Evolutionary conservation across 2,329 filamentous ascomycete genomes (phyloP), one percentile per base, ranked within the genome.

Genomic region (Chrysosporium queenslandicum): DNA sequence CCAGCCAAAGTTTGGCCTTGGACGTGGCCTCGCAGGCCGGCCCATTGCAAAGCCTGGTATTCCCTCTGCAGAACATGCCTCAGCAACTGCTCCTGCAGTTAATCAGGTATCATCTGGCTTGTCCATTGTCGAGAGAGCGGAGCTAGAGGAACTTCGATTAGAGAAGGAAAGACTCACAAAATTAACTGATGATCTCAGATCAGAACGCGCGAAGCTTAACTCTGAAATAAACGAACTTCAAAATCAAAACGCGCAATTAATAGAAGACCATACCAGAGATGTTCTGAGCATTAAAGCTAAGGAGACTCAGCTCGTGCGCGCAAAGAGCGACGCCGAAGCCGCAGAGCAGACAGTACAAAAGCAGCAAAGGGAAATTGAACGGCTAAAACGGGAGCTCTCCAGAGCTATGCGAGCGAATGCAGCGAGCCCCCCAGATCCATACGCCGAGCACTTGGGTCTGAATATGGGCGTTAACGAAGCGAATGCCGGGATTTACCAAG

Each of bases 241-340:
- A 71, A 94, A 95, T 62, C 88, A 96, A 66, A 98, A 98, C 63
- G 92, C 92, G 21, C 86, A 92, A 57, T 76, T 98, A 30, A 98
- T 98, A 56, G 92, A 98, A 69, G 91, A 97, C 62, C 91, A 97
- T 67, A 98, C 92, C 0, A 80, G 91, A 45, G 91, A 98, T 62
- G 88, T 96, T 0, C 76, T 98, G 39, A 92, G 89, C 60, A 94
- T 98, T 72, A 97, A 97, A 68, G 92, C 92, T 12, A 98, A 98
- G 70, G 92, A 98, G 68, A 97, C 92, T 2, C 92, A 98, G 63
- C 78, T 98, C 4, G 91, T 97, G 8, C 84, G 92, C 41, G 90
- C 92, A 9, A 80, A 90, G 51, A 89, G 86, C 58, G 92, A 98
- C 63, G 86, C 85, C 29, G 91, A 97, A 66, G 82, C 87, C 0